Conservation (phyloP, 2,329 filamentous ascomycete species). For the Trichophyton schoenleinii region DNA sequence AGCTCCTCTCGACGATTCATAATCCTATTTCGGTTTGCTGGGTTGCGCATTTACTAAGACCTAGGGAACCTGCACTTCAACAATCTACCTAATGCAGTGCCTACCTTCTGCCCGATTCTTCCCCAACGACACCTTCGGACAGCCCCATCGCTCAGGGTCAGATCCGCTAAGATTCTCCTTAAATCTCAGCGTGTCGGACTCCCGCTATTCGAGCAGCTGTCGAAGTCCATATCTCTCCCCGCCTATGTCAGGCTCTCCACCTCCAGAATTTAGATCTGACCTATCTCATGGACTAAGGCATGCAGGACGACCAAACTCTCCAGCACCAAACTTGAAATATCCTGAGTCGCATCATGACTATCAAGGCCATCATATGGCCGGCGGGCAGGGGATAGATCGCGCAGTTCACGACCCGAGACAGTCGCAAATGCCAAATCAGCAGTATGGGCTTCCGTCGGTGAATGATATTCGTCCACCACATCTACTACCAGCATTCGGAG, state of each 20-base stretch:
- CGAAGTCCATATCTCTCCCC: slow-evolving; percentile 22
- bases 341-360: not conserved
- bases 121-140: slow-evolving; percentile 12
- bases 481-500: slow-evolving; percentile 9
- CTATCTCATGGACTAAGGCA: slow-evolving; percentile 18
- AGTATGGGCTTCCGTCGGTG: slow-evolving; percentile 7
- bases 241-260: slow-evolving; percentile 25
- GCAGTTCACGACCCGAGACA: slow-evolving; percentile 3
- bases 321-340: slow-evolving; percentile 1
- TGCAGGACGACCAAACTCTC: slow-evolving; percentile 18
- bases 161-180: slow-evolving; percentile 18
- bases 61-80: not conserved
- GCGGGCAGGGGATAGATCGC: slow-evolving; percentile 4
- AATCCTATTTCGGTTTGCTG: not conserved
- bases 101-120: slow-evolving; percentile 13
- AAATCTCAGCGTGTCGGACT: slow-evolving; percentile 18
- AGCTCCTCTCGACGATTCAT: not conserved
- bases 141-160: slow-evolving; percentile 17
- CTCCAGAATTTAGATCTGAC: slow-evolving; percentile 18
- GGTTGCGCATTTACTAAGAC: not conserved
- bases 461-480: slow-evolving; percentile 8
- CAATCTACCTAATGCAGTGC: slow-evolving; percentile 13
- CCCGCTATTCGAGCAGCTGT: slow-evolving; percentile 13
- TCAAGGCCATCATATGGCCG: not conserved
- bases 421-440: slow-evolving; percentile 4